Base-by-base conservation (phyloP, 129 eudicot species). In the Artemisia annua region DNA sequence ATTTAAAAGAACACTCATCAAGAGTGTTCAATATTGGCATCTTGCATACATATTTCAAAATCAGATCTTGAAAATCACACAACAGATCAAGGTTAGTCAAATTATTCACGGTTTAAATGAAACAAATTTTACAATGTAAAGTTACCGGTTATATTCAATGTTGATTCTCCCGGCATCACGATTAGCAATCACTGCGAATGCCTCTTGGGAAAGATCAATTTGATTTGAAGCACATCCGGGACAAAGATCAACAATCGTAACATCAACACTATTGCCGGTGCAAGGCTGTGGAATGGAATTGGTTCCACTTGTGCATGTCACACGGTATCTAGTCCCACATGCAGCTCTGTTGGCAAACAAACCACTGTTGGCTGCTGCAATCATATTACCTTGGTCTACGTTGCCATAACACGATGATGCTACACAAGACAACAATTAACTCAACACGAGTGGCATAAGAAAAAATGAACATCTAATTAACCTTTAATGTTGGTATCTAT, bases 171-270 rank as follows among this genome's bases (percentile, higher is more conserved):
- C 87, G 1, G 84, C 87, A 51, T 52, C 75, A 22, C 79, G 70
- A 43, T 86, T 69, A 17, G 87, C 87, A 53, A 83, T 86, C 15
- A 48, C 43, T 9, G 79, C n/a, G 10, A 83, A 85, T 18, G 85
- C 90, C 50, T 82, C 80, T 56, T 20, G 71, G 3, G 87, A 85
- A 52, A 85, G 90, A 79, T 85, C 90, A 43, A 85, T 30, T 63
- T 71, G 75, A 60, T 73, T 24, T 13, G 11, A 64, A n/a, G 17
- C 44, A 69, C 90, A 86, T 22, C 85, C 85, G 0, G 87, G 90
- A 52, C 90, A 86, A 56, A 26, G 79, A 74, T 86, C 90, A 7
- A 86, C 90, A 17, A 86, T 77, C 2, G 75, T 83, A 1, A 86
- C 87, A 14, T 65, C 81, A 2, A 86, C 83, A 10, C 83, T 73